Percentiles rank a stretch among this genome's conserved stretches.
Conservation (phyloP, 768 basidiomycete genomes). For the Amanita exitialis region DNA sequence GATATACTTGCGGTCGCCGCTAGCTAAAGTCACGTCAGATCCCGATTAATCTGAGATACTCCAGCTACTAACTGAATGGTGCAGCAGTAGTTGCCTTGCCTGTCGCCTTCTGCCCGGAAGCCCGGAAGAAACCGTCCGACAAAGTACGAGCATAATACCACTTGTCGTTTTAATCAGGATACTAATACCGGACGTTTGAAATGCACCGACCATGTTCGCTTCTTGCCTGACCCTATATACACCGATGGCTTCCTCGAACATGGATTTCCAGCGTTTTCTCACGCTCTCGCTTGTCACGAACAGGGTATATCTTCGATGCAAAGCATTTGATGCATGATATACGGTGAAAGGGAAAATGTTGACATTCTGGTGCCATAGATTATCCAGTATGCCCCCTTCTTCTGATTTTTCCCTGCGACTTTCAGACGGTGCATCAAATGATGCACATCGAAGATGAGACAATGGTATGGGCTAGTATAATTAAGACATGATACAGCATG, state of each 20-base stretch:
- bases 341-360: slow-evolving; percentile 70
- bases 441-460: slow-evolving; percentile 64
- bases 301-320: slow-evolving; percentile 59
- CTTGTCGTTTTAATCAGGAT: slow-evolving; percentile 24
- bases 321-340: slow-evolving; percentile 53
- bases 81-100: slow-evolving; percentile 53
- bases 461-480: slow-evolving; percentile 64
- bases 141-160: slow-evolving; percentile 55
- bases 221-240: slow-evolving; percentile 59
- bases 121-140: slow-evolving; percentile 53
- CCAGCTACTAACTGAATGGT: slow-evolving; percentile 46
- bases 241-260: slow-evolving; percentile 51
- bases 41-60: neutral
- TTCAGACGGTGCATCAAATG: slow-evolving; percentile 52
- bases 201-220: slow-evolving; percentile 51
- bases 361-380: slow-evolving; percentile 38
- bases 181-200: neutral
- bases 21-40: slow-evolving; percentile 23
- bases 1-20: slow-evolving; percentile 43
- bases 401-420: slow-evolving; percentile 53
- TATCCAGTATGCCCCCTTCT: slow-evolving; percentile 47
- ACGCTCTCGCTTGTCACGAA: slow-evolving; percentile 48
- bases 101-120: slow-evolving; percentile 29
- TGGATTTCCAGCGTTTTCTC: slow-evolving; percentile 54
- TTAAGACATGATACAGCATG: neutral